Evolutionary conservation across 371 early-diverging fungal genomes (phyloP).

Genomic region (Mortierella sp.): DNA sequence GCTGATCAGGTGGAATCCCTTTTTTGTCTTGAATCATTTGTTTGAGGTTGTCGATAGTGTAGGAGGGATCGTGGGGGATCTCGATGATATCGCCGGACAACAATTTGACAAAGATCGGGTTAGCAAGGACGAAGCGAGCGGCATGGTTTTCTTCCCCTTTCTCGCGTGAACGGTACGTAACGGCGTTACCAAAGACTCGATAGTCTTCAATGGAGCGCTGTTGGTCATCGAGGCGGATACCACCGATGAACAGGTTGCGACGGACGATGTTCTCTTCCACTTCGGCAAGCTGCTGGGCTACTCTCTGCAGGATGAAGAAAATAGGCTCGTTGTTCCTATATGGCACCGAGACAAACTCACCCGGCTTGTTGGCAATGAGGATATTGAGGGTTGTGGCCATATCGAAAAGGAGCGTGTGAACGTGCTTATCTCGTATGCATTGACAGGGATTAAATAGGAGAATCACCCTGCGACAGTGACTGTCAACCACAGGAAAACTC

Average conservation of each 20-base stretch:
- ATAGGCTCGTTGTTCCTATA: conserved; percentile 19
- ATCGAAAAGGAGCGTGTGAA: not conserved
- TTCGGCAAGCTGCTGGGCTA: not conserved
- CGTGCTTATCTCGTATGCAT: no score
- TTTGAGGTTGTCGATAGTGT: not conserved
- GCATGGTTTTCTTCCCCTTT: not conserved
- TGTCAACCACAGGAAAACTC: not conserved
- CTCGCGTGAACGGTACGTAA: conserved; percentile 10
- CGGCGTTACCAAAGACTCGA: conserved; percentile 5
- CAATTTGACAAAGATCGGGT: not conserved
- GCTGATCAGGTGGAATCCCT: not conserved
- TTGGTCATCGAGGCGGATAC: conserved; percentile 7
- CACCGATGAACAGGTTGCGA: conserved; percentile 6
- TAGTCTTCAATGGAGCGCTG: conserved; percentile 8
- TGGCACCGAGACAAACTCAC: conserved; percentile 7
- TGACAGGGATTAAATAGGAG: no score
- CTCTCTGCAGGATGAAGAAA: conserved; percentile 17
- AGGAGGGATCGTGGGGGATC: conserved; percentile 7
- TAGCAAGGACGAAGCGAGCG: no score
- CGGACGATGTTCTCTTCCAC: not conserved
- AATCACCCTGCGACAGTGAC: no score
- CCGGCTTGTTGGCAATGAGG: conserved; percentile 4
- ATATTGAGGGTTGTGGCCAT: conserved; percentile 6
- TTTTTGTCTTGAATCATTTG: not conserved
- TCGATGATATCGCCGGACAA: not conserved